Percentiles rank a stretch among this genome's conserved stretches.
Evolutionary conservation across 768 basidiomycete species (phyloP).

Genomic region (Cubamyces sp.): DNA sequence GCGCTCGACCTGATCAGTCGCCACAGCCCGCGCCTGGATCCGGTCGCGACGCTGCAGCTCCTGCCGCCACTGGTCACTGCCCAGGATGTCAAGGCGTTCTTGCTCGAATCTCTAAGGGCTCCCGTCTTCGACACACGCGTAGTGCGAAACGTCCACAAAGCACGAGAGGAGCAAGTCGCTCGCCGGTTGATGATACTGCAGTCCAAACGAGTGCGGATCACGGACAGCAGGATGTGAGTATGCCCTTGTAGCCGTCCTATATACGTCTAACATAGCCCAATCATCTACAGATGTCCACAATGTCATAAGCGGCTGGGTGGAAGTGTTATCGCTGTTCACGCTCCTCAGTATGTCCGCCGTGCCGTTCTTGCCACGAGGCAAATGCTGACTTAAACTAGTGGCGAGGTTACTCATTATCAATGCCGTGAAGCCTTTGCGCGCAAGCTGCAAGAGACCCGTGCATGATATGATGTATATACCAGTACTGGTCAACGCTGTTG

Average conservation of each 20-base stretch:
- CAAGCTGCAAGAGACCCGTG: slow-evolving; percentile 47
- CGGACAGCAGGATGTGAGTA: slow-evolving; percentile 90
- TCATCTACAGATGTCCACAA: slow-evolving; percentile 78
- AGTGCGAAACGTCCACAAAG: slow-evolving; percentile 68
- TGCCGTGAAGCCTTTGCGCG: slow-evolving; percentile 85
- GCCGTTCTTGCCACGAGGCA: background rate
- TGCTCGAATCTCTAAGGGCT: slow-evolving; percentile 68
- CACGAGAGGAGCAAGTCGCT: slow-evolving; percentile 79
- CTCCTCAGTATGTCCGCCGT: slow-evolving; percentile 64
- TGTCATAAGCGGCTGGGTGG: slow-evolving; percentile 93
- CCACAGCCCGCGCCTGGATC: slow-evolving; percentile 81
- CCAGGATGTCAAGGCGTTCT: slow-evolving; percentile 75
- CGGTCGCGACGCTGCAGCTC: slow-evolving; percentile 80
- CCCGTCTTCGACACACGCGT: slow-evolving; percentile 73
- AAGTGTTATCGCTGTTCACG: slow-evolving; percentile 93
- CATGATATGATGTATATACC: background rate
- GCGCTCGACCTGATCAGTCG: slow-evolving; percentile 88
- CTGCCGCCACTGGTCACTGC: slow-evolving; percentile 91
- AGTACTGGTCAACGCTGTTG: too few relatives aligned
- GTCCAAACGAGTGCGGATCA: slow-evolving; percentile 82
- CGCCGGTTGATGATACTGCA: slow-evolving; percentile 76
- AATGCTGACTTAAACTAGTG: slow-evolving; percentile 49
- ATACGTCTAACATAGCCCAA: too few relatives aligned
- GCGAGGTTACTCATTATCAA: slow-evolving; percentile 96
- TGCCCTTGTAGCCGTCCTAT: background rate